These are phyloP conservation scores for Candida pseudoviswanathii DNA, from an alignment of 1,139 yeast genomes.

Conservation along the genomic window DNA sequence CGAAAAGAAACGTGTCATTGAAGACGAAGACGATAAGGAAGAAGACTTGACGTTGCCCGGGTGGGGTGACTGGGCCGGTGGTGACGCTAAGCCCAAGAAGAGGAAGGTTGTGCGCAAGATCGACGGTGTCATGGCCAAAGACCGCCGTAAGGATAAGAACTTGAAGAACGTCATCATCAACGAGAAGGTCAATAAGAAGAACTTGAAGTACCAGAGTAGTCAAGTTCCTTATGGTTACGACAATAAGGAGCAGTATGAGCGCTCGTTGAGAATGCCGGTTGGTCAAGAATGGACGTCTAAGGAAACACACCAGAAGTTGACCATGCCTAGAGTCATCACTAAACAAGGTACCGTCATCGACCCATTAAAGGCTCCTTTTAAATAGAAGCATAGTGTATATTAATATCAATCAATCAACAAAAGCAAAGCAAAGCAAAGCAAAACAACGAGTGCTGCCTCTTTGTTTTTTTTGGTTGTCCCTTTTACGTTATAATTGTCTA, in stretches of 20 bases:
- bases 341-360: conserved; percentile 91
- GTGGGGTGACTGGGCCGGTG: conserved; percentile 89
- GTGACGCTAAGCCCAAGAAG: conserved; percentile 58
- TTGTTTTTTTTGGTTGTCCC: background rate
- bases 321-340: conserved; percentile 85
- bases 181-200: conserved; percentile 83
- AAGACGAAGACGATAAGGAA: conserved; percentile 85
- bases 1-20: conserved; percentile 67
- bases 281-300: conserved; percentile 97
- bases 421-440: background rate
- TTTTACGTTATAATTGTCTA: background rate
- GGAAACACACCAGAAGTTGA: conserved; percentile 81
- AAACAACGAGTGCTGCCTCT: background rate
- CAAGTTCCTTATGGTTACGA: conserved; percentile 95
- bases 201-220: conserved; percentile 78
- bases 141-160: conserved; percentile 76
- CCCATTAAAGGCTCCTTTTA: conserved; percentile 78
- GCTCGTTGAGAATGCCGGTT: conserved; percentile 91
- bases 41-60: conserved; percentile 90
- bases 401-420: background rate
- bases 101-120: conserved; percentile 65
- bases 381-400: conserved; percentile 23
- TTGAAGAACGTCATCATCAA: conserved; percentile 83
- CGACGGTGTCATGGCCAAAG: conserved; percentile 70
- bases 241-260: conserved; percentile 90